Percentiles rank a stretch among this genome's conserved stretches.
Evolutionary conservation across 2,329 filamentous ascomycete genomes (phyloP).

Genomic region (Paecilomyces dactylethromorphus): DNA sequence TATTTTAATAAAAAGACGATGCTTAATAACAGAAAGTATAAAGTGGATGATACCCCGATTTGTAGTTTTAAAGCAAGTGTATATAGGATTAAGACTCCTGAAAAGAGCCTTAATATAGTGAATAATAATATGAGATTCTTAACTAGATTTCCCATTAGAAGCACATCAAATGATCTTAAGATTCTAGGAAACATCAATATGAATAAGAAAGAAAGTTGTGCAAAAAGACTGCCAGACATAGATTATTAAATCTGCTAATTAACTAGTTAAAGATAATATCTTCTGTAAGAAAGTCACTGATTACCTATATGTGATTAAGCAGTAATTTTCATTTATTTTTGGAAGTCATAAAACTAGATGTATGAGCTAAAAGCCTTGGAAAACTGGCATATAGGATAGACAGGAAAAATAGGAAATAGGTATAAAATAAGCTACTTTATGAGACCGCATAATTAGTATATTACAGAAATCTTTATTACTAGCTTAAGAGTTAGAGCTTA

Average conservation of each 20-base stretch:
- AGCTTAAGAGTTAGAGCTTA: too few relatives aligned
- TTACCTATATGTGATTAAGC: slow-evolving; percentile 19
- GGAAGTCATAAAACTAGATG: neutral
- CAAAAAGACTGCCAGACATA: slow-evolving; percentile 31
- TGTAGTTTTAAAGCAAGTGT: slow-evolving; percentile 20
- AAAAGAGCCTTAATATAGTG: slow-evolving; percentile 8
- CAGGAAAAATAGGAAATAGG: neutral
- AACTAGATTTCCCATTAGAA: neutral
- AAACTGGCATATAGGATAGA: neutral
- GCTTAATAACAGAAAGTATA: slow-evolving; percentile 15
- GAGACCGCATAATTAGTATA: too few relatives aligned
- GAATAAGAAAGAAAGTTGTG: slow-evolving; percentile 10
- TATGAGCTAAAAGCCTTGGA: neutral
- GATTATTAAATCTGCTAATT: slow-evolving; percentile 27
- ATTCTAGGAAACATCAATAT: neutral
- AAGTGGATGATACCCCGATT: slow-evolving; percentile 8
- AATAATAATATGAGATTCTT: slow-evolving; percentile 4
- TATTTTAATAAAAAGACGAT: slow-evolving; percentile 18
- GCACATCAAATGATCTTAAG: neutral
- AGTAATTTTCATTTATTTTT: slow-evolving; percentile 6
- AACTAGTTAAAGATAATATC: slow-evolving; percentile 22
- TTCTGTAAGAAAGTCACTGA: slow-evolving; percentile 13
- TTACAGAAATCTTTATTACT: too few relatives aligned
- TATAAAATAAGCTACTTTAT: too few relatives aligned
- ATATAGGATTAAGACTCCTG: slow-evolving; percentile 4